Evolutionary conservation across 1,284 basidiomycete genomes (phyloP).

Genomic region (Hemileia vastatrix): DNA sequence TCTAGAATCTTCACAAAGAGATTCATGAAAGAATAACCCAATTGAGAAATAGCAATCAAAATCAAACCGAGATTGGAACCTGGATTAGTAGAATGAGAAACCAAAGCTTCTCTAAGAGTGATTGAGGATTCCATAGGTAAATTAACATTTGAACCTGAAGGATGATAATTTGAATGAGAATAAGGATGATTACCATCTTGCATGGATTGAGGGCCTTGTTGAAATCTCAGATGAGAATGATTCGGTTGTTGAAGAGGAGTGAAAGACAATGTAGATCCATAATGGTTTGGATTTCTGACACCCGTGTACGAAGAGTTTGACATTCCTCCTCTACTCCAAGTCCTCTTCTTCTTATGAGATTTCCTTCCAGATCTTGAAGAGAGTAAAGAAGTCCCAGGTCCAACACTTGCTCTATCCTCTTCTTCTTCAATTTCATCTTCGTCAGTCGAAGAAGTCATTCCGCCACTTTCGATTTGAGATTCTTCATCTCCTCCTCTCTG

Average conservation of each 20-base stretch:
- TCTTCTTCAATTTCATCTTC: neutral
- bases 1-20: conserved; percentile 22
- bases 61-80: conserved; percentile 23
- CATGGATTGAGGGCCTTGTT: no score
- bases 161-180: no score
- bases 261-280: no score
- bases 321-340: no score
- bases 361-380: neutral
- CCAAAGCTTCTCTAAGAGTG: no score
- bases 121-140: no score
- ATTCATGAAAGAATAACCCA: conserved; percentile 15
- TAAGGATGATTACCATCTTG: no score
- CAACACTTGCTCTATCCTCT: neutral
- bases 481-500: neutral
- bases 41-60: conserved; percentile 10
- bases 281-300: no score
- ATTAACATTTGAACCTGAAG: no score
- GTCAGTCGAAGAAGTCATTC: neutral
- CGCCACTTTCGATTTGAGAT: neutral
- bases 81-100: conserved; percentile 26
- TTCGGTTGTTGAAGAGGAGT: no score
- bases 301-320: no score
- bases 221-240: no score
- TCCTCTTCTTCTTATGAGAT: neutral
- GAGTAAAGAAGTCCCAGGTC: neutral